Evolutionary conservation across 108 stramenopile species (phyloP).

Genomic region (Bacterosira constricta): DNA sequence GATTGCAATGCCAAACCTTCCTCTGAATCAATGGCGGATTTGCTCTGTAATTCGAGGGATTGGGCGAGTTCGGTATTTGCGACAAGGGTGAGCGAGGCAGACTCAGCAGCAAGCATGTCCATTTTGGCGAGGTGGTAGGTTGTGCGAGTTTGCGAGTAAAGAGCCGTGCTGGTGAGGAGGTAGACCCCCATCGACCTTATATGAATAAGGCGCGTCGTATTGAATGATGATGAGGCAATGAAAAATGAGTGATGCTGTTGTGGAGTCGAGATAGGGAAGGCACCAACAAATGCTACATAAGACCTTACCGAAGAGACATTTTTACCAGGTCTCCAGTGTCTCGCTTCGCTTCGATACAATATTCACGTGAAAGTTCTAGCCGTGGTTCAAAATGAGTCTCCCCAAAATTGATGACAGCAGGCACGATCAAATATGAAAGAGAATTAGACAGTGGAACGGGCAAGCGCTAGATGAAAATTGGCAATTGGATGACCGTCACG

Average conservation of each 20-base stretch:
- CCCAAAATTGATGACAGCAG: no score
- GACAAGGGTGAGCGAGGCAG: slow-evolving; percentile 7
- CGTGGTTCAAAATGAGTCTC: no score
- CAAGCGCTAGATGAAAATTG: no score
- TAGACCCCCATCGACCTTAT: slow-evolving; percentile 15
- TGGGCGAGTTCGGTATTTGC: slow-evolving; percentile 6
- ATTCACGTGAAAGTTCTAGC: no score
- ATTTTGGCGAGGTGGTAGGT: slow-evolving; percentile 25
- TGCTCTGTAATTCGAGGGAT: background rate
- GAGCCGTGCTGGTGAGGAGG: slow-evolving; percentile 23
- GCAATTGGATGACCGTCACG: no score
- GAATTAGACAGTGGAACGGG: no score
- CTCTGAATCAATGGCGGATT: slow-evolving; percentile 34
- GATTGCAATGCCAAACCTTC: slow-evolving; percentile 24
- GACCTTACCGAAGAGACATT: background rate
- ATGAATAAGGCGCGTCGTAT: background rate
- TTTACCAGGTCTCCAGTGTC: no score
- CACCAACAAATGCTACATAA: no score
- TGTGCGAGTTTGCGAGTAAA: slow-evolving; percentile 16
- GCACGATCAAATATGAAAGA: no score
- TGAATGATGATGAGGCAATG: background rate
- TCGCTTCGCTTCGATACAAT: no score
- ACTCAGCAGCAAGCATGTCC: slow-evolving; percentile 3
- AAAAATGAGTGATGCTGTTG: no score
- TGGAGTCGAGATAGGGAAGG: no score